Evolutionary conservation across 2,329 filamentous ascomycete species (phyloP), one percentile per base, ranked within the genome.

Genomic region (Fusarium sp.): DNA sequence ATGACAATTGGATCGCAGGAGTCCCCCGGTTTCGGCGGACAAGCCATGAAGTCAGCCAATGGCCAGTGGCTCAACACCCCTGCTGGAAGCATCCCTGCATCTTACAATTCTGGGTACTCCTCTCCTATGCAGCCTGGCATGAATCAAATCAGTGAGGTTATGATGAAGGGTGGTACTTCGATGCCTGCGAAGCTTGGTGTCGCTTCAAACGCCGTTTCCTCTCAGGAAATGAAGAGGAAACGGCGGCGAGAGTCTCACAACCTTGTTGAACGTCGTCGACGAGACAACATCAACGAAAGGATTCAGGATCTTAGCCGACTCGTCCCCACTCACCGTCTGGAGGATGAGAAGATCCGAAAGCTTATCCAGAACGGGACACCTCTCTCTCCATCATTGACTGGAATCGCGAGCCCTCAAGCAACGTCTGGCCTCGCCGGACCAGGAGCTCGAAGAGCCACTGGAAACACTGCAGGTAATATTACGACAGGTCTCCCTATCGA

Each of bases 261-360:
- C 80, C 88, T 97, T 43, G 96, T 99, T 16, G 96, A 99, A 85
- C 94, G 96, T 64, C 92, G 96, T 58, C 92, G 96, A 70, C 91
- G 96, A 71, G 96, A 98, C 85, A 98, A 98, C 81, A 99, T 99
- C 86, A 99, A 99, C 77, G 96, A 99, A 83, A 91, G 96, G 47
- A 99, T 99, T 72, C 96, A 98, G 79, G 96, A 99, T 80, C 88
- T 99, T 12, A 97, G 96, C 79, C 94, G 95, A 78, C 89, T 99
- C 23, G 96, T 99, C 5, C 96, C 96, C 30, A 88, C 92, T 69
- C 96, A 99, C 82, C 92, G 96, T 69, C 88, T 99, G 5, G 96
- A 99, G 79, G 96, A 98, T 80, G 96, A 99, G 83, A 98, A 97
- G 85, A 93, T 98, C 53, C 92, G 95, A 75, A 98, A 98, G 84